Conservation (phyloP, 805 yeast species). For the Ogataea trehaloabstinens region DNA sequence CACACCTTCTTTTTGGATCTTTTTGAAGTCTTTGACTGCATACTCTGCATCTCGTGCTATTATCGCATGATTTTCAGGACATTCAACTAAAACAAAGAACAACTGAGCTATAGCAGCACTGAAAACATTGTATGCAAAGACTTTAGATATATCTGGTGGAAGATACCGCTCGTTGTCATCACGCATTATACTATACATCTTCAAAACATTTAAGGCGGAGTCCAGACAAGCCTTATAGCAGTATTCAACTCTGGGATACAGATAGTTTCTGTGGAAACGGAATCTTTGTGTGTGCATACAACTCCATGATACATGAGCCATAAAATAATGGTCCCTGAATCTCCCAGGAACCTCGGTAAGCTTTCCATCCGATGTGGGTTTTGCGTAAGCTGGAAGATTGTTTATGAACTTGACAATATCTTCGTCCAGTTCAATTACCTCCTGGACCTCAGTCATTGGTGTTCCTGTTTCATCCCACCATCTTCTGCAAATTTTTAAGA, state of each 20-base stretch:
- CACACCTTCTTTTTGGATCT: slow-evolving; percentile 1
- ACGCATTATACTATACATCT: slow-evolving; percentile 3
- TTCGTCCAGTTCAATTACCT: slow-evolving; percentile 1
- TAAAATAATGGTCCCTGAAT: slow-evolving; percentile 4
- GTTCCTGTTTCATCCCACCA: slow-evolving; percentile 6
- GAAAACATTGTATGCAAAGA: slow-evolving; percentile 2
- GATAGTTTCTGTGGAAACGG: slow-evolving; percentile 4
- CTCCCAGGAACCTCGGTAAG: slow-evolving; percentile 3
- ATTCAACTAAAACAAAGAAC: slow-evolving; percentile 2
- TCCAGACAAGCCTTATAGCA: slow-evolving; percentile 3
- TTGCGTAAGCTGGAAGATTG: slow-evolving; percentile 1
- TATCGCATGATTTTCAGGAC: slow-evolving; percentile 3
- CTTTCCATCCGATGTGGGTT: slow-evolving; percentile 2
- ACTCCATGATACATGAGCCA: slow-evolving; percentile 5
- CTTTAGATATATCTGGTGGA: slow-evolving; percentile 3
- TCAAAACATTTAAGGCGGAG: slow-evolving; percentile 2
- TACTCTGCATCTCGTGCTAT: slow-evolving; percentile 1
- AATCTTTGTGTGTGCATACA: slow-evolving; percentile 5
- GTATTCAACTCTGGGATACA: slow-evolving; percentile 2
- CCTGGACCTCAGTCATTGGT: slow-evolving; percentile 4
- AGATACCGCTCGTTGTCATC: slow-evolving; percentile 1
- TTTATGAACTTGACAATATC: slow-evolving; percentile 2
- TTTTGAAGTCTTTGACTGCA: slow-evolving; percentile 3
- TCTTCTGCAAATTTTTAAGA: slow-evolving; percentile 2
- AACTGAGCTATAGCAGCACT: slow-evolving; percentile 3